A percentile compares a stretch with the other conserved stretches of the same genome.
Evolutionary conservation across 176 grass and related monocot species (phyloP).

Genomic region (Bothriochloa decipiens): DNA sequence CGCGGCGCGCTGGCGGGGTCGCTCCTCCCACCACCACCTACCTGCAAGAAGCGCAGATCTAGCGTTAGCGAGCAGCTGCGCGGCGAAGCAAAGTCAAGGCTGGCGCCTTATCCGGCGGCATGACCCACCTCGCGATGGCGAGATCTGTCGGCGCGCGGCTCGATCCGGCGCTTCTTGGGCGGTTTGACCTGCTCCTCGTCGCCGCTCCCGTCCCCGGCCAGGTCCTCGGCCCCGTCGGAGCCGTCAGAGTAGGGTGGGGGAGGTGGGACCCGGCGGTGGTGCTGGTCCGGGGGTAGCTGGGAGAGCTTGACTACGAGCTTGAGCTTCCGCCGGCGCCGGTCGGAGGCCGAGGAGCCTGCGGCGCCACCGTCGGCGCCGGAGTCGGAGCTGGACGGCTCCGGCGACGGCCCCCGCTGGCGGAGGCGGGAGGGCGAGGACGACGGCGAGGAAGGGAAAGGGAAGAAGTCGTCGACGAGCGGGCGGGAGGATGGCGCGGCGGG

Average conservation of each 20-base stretch:
- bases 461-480: conserved; percentile 46
- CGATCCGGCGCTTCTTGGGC: conserved; percentile 91
- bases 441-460: conserved; percentile 49
- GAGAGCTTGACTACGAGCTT: conserved; percentile 86
- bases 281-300: conserved; percentile 45
- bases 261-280: conserved; percentile 46
- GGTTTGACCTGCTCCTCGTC: conserved; percentile 82
- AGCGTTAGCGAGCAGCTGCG: conserved; percentile 35
- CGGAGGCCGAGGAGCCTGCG: conserved; percentile 45
- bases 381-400: conserved; percentile 62
- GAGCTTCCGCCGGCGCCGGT: conserved; percentile 65
- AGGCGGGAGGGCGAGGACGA: conserved; percentile 42
- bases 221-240: conserved; percentile 45
- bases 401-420: conserved; percentile 47
- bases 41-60: conserved; percentile 59
- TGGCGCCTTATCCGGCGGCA: conserved; percentile 17
- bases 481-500: conserved; percentile 47
- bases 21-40: conserved; percentile 47
- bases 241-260: conserved; percentile 48
- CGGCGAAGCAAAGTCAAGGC: conserved; percentile 32
- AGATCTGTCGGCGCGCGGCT: conserved; percentile 65
- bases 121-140: conserved; percentile 43
- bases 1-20: conserved; percentile 51
- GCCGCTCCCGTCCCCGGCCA: conserved; percentile 41
- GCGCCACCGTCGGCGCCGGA: conserved; percentile 51